Conservation (phyloP, 2,329 filamentous ascomycete species). For the Arthrobotrys sphaeroides region DNA sequence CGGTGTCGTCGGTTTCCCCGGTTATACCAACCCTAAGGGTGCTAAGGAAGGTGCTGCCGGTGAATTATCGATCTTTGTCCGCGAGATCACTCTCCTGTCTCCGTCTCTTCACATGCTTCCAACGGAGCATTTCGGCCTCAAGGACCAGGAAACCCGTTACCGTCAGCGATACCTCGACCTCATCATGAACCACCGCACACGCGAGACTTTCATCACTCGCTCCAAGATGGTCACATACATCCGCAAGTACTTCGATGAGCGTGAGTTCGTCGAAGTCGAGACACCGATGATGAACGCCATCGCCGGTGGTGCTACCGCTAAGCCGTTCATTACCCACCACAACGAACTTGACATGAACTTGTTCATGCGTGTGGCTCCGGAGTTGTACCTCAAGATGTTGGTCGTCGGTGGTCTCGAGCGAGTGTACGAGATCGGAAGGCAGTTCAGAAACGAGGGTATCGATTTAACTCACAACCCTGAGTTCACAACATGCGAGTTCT, state of each 20-base stretch:
- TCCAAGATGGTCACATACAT: constrained; percentile 90
- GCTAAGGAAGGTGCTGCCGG: constrained; percentile 72
- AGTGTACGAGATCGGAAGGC: constrained; percentile 94
- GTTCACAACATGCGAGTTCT: constrained; percentile 98
- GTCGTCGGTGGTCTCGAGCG: constrained; percentile 93
- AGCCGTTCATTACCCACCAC: constrained; percentile 93
- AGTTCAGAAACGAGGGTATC: constrained; percentile 93
- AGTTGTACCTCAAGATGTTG: constrained; percentile 95
- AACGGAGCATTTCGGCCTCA: constrained; percentile 90
- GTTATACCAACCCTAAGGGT: constrained; percentile 87
- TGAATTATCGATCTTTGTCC: constrained; percentile 92
- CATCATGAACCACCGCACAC: constrained; percentile 91
- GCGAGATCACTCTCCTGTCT: constrained; percentile 82
- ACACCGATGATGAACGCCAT: constrained; percentile 98
- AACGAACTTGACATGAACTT: constrained; percentile 95
- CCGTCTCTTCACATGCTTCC: constrained; percentile 92
- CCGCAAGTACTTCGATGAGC: constrained; percentile 84
- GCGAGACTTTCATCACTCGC: constrained; percentile 83
- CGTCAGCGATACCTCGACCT: constrained; percentile 93
- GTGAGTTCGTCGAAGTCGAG: constrained; percentile 92
- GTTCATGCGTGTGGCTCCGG: constrained; percentile 92
- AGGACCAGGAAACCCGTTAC: constrained; percentile 92
- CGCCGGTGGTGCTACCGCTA: constrained; percentile 92
- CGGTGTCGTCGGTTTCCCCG: constrained; percentile 83
- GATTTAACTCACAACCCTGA: constrained; percentile 97